phyloP scores from a whole-genome alignment of 2,329 filamentous ascomycete species.

The Aspergillus brasiliensis region DNA sequence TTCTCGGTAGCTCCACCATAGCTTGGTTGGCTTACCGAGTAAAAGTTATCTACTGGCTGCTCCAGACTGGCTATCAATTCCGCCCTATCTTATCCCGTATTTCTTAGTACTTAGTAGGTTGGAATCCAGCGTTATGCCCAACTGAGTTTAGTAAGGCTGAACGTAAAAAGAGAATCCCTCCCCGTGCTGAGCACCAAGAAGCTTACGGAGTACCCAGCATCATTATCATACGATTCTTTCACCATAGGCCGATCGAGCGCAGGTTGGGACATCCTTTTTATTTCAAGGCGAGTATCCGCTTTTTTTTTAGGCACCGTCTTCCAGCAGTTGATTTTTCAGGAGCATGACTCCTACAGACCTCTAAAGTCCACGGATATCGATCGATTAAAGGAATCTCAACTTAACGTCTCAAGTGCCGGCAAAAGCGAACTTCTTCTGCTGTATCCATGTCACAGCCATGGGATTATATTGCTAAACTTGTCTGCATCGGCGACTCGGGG shows the following conservation, averaged over 20 bases:
- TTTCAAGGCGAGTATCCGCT: not conserved
- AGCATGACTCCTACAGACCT: conserved; percentile 20
- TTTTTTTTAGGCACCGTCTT: conserved; percentile 5
- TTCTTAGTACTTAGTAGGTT: not conserved
- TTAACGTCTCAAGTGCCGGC: not conserved
- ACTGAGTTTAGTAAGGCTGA: not conserved
- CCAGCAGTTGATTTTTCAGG: conserved; percentile 5
- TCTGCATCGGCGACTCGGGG: conserved; percentile 94
- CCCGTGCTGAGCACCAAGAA: not conserved
- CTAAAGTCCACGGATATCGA: conserved; percentile 13
- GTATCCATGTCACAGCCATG: conserved; percentile 64
- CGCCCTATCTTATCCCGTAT: no score
- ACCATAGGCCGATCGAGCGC: not conserved
- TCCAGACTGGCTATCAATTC: no score
- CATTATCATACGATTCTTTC: not conserved
- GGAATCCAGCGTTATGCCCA: not conserved
- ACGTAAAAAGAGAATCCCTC: not conserved
- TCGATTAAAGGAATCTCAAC: not conserved
- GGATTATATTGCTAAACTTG: conserved; percentile 99
- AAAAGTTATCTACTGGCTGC: no score
- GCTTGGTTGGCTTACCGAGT: no score
- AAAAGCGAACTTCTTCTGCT: conserved; percentile 14
- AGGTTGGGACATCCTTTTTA: not conserved
- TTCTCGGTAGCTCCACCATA: no score
- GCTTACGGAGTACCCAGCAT: not conserved